Base-by-base conservation (phyloP, 176 grass and related monocot genomes). In the Poa pratensis region DNA sequence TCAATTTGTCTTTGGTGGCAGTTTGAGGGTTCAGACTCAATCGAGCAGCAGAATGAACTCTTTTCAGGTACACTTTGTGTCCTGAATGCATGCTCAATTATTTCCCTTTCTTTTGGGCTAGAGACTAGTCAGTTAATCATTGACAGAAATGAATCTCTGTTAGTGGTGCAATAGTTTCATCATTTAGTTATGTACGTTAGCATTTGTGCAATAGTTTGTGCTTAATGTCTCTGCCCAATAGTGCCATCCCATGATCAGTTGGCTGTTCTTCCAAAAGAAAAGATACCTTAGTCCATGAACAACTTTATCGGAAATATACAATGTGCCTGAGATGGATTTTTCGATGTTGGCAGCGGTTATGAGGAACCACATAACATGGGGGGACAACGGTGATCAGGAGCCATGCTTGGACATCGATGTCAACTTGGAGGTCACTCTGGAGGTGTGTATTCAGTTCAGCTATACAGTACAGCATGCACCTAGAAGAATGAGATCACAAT, bases 341-440 rank as follows among this genome's bases (percentile, higher is more conserved):
- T 86, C 19, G 46, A 32, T 86, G 45, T 17, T 64, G 40, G 54
- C 83, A 88, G 96, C 93, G 16, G 95, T 87, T 72, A 96, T 99
- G 96, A 94, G 75, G 46, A 96, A 96, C 55, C 83, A 75, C 78
- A 92, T 99, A 94, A 94, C 86, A 7, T 99, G 93, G 96, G 68
- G 60, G 18, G 64, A 85, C 34, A 34, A 88, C 9, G 90, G 16
- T 45, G 77, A 74, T 5, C 24, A 84, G 26, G 91, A 92, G 43
- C 84, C 88, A 57, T 77, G 82, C 86, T 84, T 99, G 62, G 75
- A 89, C 72, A 86, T 99, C 3, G 90, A 94, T 87, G 96, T 99
- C 50, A 73, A 73, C 73, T 82, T 99, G 87, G 91, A 89, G 79
- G 78, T 99, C 71, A 69, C 88, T 13, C 88, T 99, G 22, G 91